Conservation (phyloP, 2,329 filamentous ascomycete genomes). For the Spiromastix sp. region DNA sequence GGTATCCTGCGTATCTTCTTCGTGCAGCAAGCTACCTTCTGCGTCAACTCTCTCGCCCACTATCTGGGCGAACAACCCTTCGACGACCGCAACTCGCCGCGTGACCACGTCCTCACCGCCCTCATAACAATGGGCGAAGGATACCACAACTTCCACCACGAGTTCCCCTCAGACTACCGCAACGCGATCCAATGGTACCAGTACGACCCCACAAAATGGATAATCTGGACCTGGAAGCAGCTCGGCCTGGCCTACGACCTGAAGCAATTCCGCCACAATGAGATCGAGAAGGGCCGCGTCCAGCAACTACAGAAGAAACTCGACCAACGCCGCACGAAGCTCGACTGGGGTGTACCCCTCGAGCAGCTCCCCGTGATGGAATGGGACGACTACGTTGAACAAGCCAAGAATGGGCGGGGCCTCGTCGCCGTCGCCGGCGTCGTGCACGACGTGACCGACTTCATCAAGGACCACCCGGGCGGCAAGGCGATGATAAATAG, state of each 20-base stretch:
- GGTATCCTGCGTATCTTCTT: constrained; percentile 82
- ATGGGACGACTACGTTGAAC: constrained; percentile 76
- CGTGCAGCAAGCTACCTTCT: constrained; percentile 87
- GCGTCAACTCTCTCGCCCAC: constrained; percentile 82
- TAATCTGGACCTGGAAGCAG: constrained; percentile 75
- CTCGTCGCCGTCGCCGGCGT: constrained; percentile 73
- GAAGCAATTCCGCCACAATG: constrained; percentile 84
- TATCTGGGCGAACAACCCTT: constrained; percentile 90
- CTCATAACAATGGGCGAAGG: constrained; percentile 78
- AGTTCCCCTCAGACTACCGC: constrained; percentile 87
- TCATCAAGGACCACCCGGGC: constrained; percentile 85
- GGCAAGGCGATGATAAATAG: constrained; percentile 77
- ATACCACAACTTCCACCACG: constrained; percentile 94
- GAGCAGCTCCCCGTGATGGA: constrained; percentile 76
- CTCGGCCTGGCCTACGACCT: constrained; percentile 75
- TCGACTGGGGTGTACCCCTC: constrained; percentile 79
- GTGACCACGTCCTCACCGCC: constrained; percentile 79
- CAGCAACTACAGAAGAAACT: constrained; percentile 90
- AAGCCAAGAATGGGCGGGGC: constrained; percentile 66
- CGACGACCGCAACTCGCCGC: constrained; percentile 83
- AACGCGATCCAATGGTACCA: constrained; percentile 87
- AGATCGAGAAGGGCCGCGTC: constrained; percentile 83
- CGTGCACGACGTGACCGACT: constrained; percentile 73
- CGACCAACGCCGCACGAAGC: constrained; percentile 68
- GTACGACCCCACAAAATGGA: constrained; percentile 88